Evolutionary conservation across 2,329 filamentous ascomycete species (phyloP), one percentile per base, ranked within the genome.

Genomic region (Cryphonectria naterciae): DNA sequence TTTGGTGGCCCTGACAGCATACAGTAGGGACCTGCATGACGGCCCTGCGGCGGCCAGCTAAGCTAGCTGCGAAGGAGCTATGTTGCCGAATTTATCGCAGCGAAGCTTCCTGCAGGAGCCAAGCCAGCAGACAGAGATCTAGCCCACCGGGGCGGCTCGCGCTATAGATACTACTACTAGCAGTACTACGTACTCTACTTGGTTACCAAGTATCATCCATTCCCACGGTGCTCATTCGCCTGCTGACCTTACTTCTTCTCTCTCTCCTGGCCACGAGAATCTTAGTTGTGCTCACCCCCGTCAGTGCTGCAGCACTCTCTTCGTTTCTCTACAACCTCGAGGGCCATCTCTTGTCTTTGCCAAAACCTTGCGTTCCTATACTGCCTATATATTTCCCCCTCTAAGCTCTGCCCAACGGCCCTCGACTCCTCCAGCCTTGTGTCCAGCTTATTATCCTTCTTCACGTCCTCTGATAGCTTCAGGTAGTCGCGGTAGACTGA

Each of bases 1-100:
- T 32, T n/a, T 63, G 61, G 39, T 37, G 61, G 41, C 61, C 61
- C 61, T 63, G 22, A 10, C 61, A 28, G 58, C 54, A n/a, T n/a
- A 32, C 32, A 4, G 32, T 32, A n/a, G 32, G 37, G 37, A 63
- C 61, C 61, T 63, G 61, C 58, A 66, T 58, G 60, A 60, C 25
- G 54, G 46, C 64, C 43, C 64, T 8, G 11, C 10, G 35, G 68
- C 37, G 65, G 35, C 65, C 65, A 61, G 43, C 19, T 39, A 41
- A 41, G 32, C 52, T 32, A 62, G 66, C 49, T n/a, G 49, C 32
- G 60, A 49, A 64, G 58, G 56, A 64, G 58, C 63, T 69, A 54
- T 72, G 71, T 70, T 72, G 66, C 71, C 68, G 65, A 68, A 70
- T 68, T 64, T 72, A 72, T 72, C 65, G 43, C 65, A 66, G 32